A percentile compares a stretch with the other conserved stretches of the same genome.
These are phyloP conservation scores for Lodderomyces elongisporus DNA, from an alignment of 1,139 yeast species.

Conservation along the genomic window DNA sequence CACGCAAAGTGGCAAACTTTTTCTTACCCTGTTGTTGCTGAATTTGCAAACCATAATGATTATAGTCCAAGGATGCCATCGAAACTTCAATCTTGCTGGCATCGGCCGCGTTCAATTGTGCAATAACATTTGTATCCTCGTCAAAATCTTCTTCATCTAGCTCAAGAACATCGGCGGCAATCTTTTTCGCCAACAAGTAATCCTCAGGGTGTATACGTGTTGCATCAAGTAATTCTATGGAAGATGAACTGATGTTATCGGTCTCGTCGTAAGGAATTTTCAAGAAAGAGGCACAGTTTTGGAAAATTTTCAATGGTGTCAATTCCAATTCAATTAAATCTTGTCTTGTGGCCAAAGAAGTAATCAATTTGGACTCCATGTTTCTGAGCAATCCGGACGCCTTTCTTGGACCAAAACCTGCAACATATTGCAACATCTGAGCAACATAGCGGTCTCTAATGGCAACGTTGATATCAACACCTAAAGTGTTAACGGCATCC, in stretches of 20 bases:
- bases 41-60: slow-evolving; percentile 90
- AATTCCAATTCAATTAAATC: slow-evolving; percentile 79
- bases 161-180: slow-evolving; percentile 97
- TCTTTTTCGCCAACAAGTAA: slow-evolving; percentile 88
- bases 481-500: slow-evolving; percentile 85
- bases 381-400: slow-evolving; percentile 83
- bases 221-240: slow-evolving; percentile 81
- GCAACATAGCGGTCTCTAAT: slow-evolving; percentile 71
- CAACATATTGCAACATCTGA: slow-evolving; percentile 65
- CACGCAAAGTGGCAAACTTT: slow-evolving; percentile 77
- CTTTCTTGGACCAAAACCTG: slow-evolving; percentile 95
- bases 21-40: slow-evolving; percentile 71
- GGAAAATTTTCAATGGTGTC: slow-evolving; percentile 73
- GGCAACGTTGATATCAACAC: slow-evolving; percentile 90
- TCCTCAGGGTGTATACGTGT: slow-evolving; percentile 98
- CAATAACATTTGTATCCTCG: slow-evolving; percentile 74
- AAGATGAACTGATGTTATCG: slow-evolving; percentile 33
- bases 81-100: slow-evolving; percentile 76
- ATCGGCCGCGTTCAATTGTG: slow-evolving; percentile 74
- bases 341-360: slow-evolving; percentile 60
- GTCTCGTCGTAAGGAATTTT: slow-evolving; percentile 69
- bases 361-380: slow-evolving; percentile 66
- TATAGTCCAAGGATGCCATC: slow-evolving; percentile 52
- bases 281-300: slow-evolving; percentile 89
- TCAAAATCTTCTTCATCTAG: slow-evolving; percentile 91